Evolutionary conservation across 805 yeast species (phyloP).

Genomic region (Kregervanrija delftensis): DNA sequence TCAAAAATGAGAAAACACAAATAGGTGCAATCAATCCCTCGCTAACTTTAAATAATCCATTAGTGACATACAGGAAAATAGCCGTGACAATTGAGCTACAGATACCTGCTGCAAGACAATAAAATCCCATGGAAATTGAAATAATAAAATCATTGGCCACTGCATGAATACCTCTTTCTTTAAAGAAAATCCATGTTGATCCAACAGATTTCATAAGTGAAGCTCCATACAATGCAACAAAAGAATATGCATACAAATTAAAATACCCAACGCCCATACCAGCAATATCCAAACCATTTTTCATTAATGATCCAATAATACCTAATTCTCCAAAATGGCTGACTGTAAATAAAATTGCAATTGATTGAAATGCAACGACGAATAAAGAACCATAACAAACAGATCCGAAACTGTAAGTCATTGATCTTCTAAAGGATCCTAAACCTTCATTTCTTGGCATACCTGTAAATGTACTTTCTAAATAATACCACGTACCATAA

Average conservation of each 20-base stretch:
- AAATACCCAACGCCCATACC: constrained; percentile 25
- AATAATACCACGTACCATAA: constrained; percentile 90
- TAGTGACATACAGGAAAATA: constrained; percentile 59
- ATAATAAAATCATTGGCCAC: constrained; percentile 77
- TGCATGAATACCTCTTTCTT: constrained; percentile 77
- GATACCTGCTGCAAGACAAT: constrained; percentile 57
- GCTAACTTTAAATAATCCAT: constrained; percentile 53
- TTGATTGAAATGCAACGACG: constrained; percentile 60
- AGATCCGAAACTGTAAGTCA: constrained; percentile 84
- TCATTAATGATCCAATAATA: constrained; percentile 5
- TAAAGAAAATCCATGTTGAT: constrained; percentile 67
- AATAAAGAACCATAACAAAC: constrained; percentile 74
- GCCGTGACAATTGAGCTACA: constrained; percentile 43
- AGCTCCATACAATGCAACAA: constrained; percentile 83
- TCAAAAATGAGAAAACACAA: constrained; percentile 35
- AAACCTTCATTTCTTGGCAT: constrained; percentile 74
- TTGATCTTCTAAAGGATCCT: constrained; percentile 69
- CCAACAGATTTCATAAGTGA: constrained; percentile 65
- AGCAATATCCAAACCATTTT: background rate
- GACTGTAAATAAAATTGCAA: constrained; percentile 35
- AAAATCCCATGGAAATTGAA: constrained; percentile 66
- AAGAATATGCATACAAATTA: constrained; percentile 84
- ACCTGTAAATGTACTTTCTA: constrained; percentile 42
- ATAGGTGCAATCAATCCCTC: constrained; percentile 44
- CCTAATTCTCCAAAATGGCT: constrained; percentile 3